A percentile compares a stretch with the other conserved stretches of the same genome.
Conservation (phyloP, 495 filamentous ascomycete species). For the Melanomma pulvis-pyrius region DNA sequence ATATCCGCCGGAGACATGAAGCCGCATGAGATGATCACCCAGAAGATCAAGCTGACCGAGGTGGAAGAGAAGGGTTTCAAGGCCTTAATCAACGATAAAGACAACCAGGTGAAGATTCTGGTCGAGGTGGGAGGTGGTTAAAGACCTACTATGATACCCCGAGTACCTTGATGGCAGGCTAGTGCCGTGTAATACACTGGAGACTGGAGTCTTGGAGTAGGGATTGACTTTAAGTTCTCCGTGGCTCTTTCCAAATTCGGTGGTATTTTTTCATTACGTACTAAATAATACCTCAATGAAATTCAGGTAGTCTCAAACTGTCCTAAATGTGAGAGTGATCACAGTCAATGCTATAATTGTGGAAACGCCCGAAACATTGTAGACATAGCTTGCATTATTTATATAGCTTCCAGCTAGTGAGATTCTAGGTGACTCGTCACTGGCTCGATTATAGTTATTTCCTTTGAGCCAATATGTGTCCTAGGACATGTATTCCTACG, state of each 20-base stretch:
- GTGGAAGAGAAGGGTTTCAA: conserved; percentile 63
- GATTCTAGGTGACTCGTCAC: too few species aligned
- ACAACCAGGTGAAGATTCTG: conserved; percentile 61
- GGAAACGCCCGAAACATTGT: too few species aligned
- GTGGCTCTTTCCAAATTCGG: background rate
- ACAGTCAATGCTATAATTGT: too few species aligned
- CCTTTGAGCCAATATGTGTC: too few species aligned
- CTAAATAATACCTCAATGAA: too few species aligned
- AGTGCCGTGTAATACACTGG: background rate
- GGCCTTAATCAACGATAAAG: conserved; percentile 58
- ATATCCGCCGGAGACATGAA: conserved; percentile 55
- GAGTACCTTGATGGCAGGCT: conserved; percentile 1
- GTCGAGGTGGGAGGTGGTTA: conserved; percentile 42
- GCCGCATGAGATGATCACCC: conserved; percentile 63
- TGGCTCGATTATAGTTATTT: too few species aligned
- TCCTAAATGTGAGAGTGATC: too few species aligned
- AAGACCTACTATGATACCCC: background rate
- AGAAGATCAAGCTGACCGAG: conserved; percentile 55
- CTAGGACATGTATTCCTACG: too few species aligned
- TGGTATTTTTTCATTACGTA: too few species aligned
- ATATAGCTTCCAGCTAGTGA: too few species aligned
- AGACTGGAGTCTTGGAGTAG: background rate
- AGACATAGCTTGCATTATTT: too few species aligned
- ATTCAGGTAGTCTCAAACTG: too few species aligned
- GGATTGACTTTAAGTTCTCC: background rate